Evolutionary conservation across 768 basidiomycete species (phyloP).

Genomic region (Kwoniella sp.): DNA sequence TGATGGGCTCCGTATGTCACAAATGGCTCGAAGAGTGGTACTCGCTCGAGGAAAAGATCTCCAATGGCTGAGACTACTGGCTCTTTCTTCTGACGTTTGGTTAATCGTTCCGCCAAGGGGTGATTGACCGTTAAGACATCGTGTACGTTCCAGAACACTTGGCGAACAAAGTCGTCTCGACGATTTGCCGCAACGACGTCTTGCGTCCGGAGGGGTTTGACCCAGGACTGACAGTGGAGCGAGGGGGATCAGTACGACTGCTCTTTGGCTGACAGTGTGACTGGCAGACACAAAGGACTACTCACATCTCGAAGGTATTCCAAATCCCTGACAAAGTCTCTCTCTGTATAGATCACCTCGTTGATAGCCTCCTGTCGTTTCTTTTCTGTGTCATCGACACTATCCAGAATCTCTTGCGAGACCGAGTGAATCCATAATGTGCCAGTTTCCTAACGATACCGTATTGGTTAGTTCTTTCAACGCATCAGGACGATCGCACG

Average conservation of each 20-base stretch:
- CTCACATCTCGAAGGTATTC: slow-evolving; percentile 94
- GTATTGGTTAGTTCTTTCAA: not conserved
- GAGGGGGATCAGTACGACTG: not conserved
- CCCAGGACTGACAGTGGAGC: slow-evolving; percentile 69
- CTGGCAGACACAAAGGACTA: slow-evolving; percentile 7
- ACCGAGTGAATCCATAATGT: slow-evolving; percentile 96
- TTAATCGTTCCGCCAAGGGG: slow-evolving; percentile 86
- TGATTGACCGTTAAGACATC: slow-evolving; percentile 92
- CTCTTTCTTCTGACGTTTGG: slow-evolving; percentile 91
- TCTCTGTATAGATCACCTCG: slow-evolving; percentile 89
- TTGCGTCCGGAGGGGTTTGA: slow-evolving; percentile 75
- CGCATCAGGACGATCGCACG: not conserved
- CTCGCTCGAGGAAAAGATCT: slow-evolving; percentile 83
- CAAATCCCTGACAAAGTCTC: slow-evolving; percentile 96
- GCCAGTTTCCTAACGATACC: slow-evolving; percentile 65
- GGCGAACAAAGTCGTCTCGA: slow-evolving; percentile 80
- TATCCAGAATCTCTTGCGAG: slow-evolving; percentile 87
- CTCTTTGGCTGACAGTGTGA: too few relatives aligned
- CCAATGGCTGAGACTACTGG: slow-evolving; percentile 90
- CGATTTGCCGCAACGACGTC: slow-evolving; percentile 72
- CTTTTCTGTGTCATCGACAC: slow-evolving; percentile 90
- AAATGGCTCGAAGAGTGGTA: slow-evolving; percentile 87
- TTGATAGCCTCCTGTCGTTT: slow-evolving; percentile 97
- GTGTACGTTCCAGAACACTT: slow-evolving; percentile 97
- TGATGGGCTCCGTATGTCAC: slow-evolving; percentile 96